Percentiles rank a stretch among this genome's conserved stretches.
Evolutionary conservation across 208 protist genomes (phyloP).

Genomic region (Trichomonas gallinae): DNA sequence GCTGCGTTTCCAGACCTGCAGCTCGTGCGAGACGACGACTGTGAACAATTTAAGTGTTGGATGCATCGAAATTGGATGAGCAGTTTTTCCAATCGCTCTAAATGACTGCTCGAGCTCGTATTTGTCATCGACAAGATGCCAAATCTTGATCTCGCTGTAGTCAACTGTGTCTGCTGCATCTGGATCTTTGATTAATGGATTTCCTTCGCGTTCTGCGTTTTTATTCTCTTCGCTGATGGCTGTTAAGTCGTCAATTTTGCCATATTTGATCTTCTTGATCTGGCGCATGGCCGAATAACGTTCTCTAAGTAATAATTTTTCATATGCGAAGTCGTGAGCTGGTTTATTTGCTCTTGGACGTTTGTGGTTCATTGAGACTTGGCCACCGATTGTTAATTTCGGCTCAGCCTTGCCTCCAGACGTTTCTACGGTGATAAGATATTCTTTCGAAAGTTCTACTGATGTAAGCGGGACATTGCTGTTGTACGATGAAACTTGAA

Average conservation of each 20-base stretch:
- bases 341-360: not conserved
- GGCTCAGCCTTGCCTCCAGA: not conserved
- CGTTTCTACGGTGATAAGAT: not conserved
- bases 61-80: not conserved
- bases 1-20: not conserved
- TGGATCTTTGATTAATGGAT: not conserved
- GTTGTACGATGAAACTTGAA: not conserved
- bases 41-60: not conserved
- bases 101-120: not conserved
- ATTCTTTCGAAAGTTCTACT: not conserved
- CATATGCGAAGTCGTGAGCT: not conserved
- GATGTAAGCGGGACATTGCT: not conserved
- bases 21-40: not conserved
- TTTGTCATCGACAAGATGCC: not conserved
- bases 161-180: not conserved
- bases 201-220: not conserved
- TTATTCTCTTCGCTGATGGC: not conserved
- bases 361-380: not conserved
- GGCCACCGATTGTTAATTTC: not conserved
- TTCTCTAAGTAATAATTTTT: not conserved
- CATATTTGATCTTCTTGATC: not conserved
- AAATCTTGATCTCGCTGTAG: constrained; percentile 1
- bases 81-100: not conserved
- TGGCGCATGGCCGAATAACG: not conserved
- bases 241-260: not conserved